Base-by-base conservation (phyloP, 306 rosid genomes). In the Cucumis hystrix region DNA sequence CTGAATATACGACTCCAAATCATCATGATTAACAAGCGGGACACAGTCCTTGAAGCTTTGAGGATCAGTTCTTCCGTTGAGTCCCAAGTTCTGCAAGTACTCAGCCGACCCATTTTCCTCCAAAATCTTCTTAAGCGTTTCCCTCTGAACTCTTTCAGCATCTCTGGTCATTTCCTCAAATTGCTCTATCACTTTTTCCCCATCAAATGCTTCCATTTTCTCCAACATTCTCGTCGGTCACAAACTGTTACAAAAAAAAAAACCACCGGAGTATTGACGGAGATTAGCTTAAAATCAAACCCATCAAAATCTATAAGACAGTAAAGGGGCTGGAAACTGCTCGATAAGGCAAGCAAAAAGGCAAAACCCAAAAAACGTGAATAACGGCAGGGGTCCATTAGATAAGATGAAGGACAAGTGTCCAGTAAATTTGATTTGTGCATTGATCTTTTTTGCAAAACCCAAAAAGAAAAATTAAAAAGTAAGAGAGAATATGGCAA, bases 61-160 rank as follows among this genome's bases (percentile, higher is more conserved):
- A 57, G 90, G 89, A 43, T 96, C 94, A 39, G 96, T 91, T 82
- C 90, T 91, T 35, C 97, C 98, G 82, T 86, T 80, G 0, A 96
- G 85, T 59, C 94, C 98, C 60, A 83, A 77, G 59, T 16, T 80
- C 81, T 75, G 87, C 83, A 92, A 87, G 78, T 96, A 96, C 82
- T 96, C 97, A 4, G 91, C 91, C 14, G 90, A 88, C 41, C 82
- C 88, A 52, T 96, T 92, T 58, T 86, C 96, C 71, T 88, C 92
- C 79, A 96, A 75, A 63, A 96, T 96, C 86, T 78, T 88, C 82
- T 79, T 65, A 30, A 96, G 87, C 4, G 92, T 83, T 77, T 89
- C 93, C 77, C 28, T 86, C 78, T 96, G 99, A 83, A 89, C 88
- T 59, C 81, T 87, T 68, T 67, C 97, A 33, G 97, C 97, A 82